Base-by-base conservation (phyloP, 2,329 filamentous ascomycete species). In the Aphanoascus verrucosus region DNA sequence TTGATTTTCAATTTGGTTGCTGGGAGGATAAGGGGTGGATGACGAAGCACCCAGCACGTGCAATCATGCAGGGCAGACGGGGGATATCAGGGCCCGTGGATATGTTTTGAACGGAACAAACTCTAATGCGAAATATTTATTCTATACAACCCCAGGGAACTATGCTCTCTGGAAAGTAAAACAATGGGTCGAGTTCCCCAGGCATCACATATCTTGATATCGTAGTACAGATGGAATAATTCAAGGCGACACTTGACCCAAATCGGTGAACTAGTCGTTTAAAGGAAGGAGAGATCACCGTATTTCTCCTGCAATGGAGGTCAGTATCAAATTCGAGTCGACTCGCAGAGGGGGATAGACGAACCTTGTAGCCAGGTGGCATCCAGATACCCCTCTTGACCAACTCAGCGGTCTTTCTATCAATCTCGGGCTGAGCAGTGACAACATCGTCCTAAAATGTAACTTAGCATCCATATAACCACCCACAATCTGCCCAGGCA, bases 381-480 rank as follows among this genome's bases (percentile, higher is more conserved):
- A 84, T 82, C 93, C 93, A 98, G 83, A 89, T 88, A 73, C 91
- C 91, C 85, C 94, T 96, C 74, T 88, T 88, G 61, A 98, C 90
- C 71, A 98, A 83, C 77, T 93, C 84, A 66, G 84, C 77, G 65
- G 91, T 95, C 81, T 94, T 94, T 82, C 95, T 84, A 77, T 97
- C 91, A 73, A 98, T 96, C 63, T 94, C 91, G 65, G 93, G 90
- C 73, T 90, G 88, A 65, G 91, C 93, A 64, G 87, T 83, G 58
- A 87, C 88, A 72, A 98, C 86, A 69, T 98, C 93, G 72, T 97
- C 93, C 88, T 94, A 66, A 53, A 51, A 55, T 34, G n/a, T 17
- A 35, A 23, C 5, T 57, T 55, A 44, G 42, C 46, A 35, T 53
- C 28, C 35, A 23, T 48, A 11, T 15, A 7, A 19, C 15, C 34